Percentiles rank a stretch among this genome's conserved stretches.
Conservation (phyloP, 108 stramenopile genomes). For the Heterococcus sp. region DNA sequence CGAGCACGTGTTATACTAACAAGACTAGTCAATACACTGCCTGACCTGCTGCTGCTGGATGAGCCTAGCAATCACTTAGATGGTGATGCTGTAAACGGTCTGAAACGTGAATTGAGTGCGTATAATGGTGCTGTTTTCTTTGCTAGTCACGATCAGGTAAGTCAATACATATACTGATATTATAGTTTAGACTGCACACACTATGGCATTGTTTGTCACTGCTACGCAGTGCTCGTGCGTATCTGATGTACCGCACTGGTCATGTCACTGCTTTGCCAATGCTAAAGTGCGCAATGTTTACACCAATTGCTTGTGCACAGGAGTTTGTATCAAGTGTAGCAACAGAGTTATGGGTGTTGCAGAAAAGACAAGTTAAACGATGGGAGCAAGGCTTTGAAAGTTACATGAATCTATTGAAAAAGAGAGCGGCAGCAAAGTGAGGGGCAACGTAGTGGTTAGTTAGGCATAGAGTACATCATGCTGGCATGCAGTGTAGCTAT, state of each 20-base stretch:
- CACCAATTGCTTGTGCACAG: neutral
- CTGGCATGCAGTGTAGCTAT: no score
- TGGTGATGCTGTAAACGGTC: conserved; percentile 88
- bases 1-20: neutral
- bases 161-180: neutral
- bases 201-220: neutral
- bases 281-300: no score
- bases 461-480: no score
- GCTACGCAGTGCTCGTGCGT: neutral
- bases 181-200: neutral
- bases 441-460: no score
- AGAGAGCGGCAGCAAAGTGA: neutral
- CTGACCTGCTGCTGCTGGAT: conserved; percentile 64
- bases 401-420: neutral
- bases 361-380: neutral
- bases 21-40: neutral
- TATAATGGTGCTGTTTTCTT: neutral
- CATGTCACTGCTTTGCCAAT: neutral
- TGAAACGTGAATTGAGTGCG: conserved; percentile 24
- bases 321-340: neutral
- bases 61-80: conserved; percentile 79
- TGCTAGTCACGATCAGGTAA: neutral
- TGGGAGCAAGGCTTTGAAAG: neutral
- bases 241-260: neutral
- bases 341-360: neutral